These are phyloP conservation scores for Cryptococcus wingfieldii DNA, from an alignment of 1,284 basidiomycete species.

Conservation along the genomic window DNA sequence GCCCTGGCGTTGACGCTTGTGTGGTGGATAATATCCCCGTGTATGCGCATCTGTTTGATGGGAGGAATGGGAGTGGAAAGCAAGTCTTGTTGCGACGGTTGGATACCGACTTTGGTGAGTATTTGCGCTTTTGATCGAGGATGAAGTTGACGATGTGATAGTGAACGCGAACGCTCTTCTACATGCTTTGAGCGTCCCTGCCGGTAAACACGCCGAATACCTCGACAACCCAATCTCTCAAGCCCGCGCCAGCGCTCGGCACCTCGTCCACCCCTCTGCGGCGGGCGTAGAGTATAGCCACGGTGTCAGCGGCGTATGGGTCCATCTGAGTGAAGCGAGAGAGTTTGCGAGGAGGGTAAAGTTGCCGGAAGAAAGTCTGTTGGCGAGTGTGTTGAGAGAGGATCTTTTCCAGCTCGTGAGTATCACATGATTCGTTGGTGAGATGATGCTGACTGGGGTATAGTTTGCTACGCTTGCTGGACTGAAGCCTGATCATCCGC, in stretches of 20 bases:
- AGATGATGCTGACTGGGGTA: not conserved
- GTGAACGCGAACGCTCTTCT: constrained; percentile 43
- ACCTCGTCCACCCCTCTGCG: constrained; percentile 18
- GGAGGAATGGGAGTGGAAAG: constrained; percentile 15
- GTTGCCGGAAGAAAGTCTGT: constrained; percentile 15
- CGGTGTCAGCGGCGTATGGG: constrained; percentile 41
- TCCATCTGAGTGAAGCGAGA: constrained; percentile 32
- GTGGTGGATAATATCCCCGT: constrained; percentile 45
- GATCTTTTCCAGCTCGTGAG: constrained; percentile 33
- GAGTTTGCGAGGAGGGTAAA: constrained; percentile 28
- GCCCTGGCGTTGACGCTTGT: constrained; percentile 39
- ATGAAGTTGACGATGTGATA: constrained; percentile 1
- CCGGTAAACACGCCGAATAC: constrained; percentile 22
- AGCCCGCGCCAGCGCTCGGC: constrained; percentile 20
- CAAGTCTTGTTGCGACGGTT: constrained; percentile 34
- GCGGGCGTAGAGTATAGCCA: constrained; percentile 23
- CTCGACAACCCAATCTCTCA: constrained; percentile 26
- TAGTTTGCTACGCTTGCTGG: constrained; percentile 36
- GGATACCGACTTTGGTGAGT: constrained; percentile 43
- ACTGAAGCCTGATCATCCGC: constrained; percentile 32
- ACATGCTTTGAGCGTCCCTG: constrained; percentile 30
- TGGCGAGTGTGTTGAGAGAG: constrained; percentile 32
- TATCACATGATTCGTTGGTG: not conserved
- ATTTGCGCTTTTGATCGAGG: not conserved
- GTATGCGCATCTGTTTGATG: constrained; percentile 35